Base-by-base conservation (phyloP, 352 stramenopile species). In the Phytophthora idaei region DNA sequence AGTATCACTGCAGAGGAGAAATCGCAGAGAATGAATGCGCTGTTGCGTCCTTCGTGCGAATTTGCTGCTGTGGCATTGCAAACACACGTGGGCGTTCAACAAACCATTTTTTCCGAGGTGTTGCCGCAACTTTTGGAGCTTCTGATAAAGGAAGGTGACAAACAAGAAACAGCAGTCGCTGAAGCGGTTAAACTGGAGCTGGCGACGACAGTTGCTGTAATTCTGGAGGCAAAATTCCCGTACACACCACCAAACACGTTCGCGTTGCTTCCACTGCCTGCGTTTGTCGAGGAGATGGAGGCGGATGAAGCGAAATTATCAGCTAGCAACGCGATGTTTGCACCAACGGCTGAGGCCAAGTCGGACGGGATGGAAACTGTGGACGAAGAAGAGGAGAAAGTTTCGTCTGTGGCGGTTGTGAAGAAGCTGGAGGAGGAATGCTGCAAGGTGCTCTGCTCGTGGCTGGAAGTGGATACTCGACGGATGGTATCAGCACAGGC, bases 11-110 rank as follows among this genome's bases (percentile, higher is more conserved):
- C 31, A 7, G 68, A 64, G 5, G 59, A 84, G 3, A 27, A 31
- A 1, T 36, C 53, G 9, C 66, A 69, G 17, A 36, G 68, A 8
- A 46, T 81, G 32, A 88, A 91, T 68, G 76, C 73, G 28, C 56
- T 94, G 14, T 65, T 94, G 28, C 80, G 77, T 14, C 85, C 83
- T 1, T 61, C 75, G 15, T 92, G 83, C 48, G 85, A 92, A 44
- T 85, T 80, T 53, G 68, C 80, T 42, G 78, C 80, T 7, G 85
- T 94, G 31, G 81, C 73, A 5, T 67, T 87, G 46, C 83, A 94
- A 70, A 90, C 85, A 1, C 85, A 94, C 64, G 61, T 67, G 5
- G 51, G 59, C n/a, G 54, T 51, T 55, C 69, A 67, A 10, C 50
- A 73, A 28, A 56, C 63, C 1, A 87, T 93, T 31, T 82, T 85